Conservation (phyloP, 805 yeast species). For the Ogataea pini region DNA sequence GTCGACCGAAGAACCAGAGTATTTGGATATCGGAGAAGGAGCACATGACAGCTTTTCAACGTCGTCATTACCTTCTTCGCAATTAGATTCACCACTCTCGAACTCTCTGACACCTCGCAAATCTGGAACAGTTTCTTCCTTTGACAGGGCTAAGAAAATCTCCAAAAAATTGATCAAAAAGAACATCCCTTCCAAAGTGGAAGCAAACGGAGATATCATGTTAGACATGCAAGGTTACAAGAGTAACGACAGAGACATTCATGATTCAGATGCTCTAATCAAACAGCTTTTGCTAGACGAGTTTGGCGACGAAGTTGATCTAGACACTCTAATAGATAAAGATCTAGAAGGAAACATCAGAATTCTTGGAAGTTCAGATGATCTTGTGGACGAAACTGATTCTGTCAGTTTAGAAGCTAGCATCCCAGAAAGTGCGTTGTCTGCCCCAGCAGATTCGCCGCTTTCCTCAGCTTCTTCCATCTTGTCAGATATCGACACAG, state of each 20-base stretch:
- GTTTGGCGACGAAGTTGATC: conserved; percentile 54
- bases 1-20: conserved; percentile 50
- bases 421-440: conserved; percentile 3
- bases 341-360: conserved; percentile 71
- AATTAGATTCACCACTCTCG: conserved; percentile 23
- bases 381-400: conserved; percentile 21
- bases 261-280: conserved; percentile 73
- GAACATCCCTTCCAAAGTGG: conserved; percentile 85
- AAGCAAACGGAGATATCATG: conserved; percentile 84
- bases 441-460: conserved; percentile 19
- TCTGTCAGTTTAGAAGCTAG: conserved; percentile 15
- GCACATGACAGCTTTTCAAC: conserved; percentile 17
- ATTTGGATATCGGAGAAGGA: conserved; percentile 46
- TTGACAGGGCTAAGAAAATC: conserved; percentile 61
- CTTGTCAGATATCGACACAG: conserved; percentile 28
- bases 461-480: conserved; percentile 27
- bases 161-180: conserved; percentile 64
- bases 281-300: conserved; percentile 76
- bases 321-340: conserved; percentile 47
- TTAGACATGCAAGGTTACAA: conserved; percentile 96
- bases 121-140: conserved; percentile 22
- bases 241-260: conserved; percentile 75
- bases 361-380: conserved; percentile 38
- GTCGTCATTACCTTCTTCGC: conserved; percentile 11
- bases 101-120: conserved; percentile 30